A percentile compares a stretch with the other conserved stretches of the same genome.
Conservation (phyloP, 2,329 filamentous ascomycete genomes). For the Trichothecium roseum region DNA sequence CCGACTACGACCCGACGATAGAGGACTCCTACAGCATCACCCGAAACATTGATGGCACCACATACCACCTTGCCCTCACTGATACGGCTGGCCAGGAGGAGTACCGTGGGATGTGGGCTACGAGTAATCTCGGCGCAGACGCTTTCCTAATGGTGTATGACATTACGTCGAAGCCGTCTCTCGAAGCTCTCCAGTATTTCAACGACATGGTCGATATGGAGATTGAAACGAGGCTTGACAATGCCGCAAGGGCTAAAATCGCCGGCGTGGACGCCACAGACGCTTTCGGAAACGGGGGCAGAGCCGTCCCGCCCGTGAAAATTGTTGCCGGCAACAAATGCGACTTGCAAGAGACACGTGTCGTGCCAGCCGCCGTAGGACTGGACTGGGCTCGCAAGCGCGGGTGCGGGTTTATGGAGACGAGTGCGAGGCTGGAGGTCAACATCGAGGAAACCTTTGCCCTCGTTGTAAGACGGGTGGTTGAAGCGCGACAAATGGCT, state of each 20-base stretch:
- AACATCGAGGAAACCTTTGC: conserved; percentile 88
- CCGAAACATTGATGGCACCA: conserved; percentile 67
- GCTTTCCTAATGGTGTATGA: conserved; percentile 84
- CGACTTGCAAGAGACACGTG: conserved; percentile 60
- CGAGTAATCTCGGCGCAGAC: conserved; percentile 67
- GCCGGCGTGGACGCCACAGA: conserved; percentile 24
- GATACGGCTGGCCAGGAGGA: conserved; percentile 87
- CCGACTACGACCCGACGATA: conserved; percentile 72
- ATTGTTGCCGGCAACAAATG: conserved; percentile 83
- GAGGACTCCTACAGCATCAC: conserved; percentile 81
- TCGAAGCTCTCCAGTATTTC: conserved; percentile 67
- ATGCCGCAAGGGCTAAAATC: conserved; percentile 40
- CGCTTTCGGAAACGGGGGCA: conserved; percentile 23
- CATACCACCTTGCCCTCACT: conserved; percentile 68
- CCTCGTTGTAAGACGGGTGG: conserved; percentile 51
- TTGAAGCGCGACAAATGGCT: conserved; percentile 43
- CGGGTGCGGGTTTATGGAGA: conserved; percentile 84
- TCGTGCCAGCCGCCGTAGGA: conserved; percentile 59
- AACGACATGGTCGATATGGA: conserved; percentile 80
- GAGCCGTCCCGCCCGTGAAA: conserved; percentile 62
- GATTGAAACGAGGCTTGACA: conserved; percentile 57
- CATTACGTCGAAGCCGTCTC: conserved; percentile 60
- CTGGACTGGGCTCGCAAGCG: conserved; percentile 66
- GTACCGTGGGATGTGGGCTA: conserved; percentile 79
- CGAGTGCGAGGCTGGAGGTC: conserved; percentile 71